Evolutionary conservation across 108 stramenopile genomes (phyloP), one percentile per base, ranked within the genome.

Genomic region (Fistulifera solaris): DNA sequence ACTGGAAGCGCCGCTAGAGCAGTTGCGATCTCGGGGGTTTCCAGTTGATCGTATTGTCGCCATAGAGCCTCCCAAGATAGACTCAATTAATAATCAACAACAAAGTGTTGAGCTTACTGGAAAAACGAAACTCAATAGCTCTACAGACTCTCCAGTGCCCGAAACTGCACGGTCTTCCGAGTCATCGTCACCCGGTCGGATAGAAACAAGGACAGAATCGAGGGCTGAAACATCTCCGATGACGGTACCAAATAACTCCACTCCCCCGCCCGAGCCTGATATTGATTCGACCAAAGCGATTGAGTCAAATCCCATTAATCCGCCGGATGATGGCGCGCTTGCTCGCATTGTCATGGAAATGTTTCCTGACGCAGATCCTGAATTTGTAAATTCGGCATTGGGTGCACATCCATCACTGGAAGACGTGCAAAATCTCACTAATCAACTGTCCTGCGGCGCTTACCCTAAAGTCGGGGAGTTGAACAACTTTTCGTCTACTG

Each of bases 11-110:
- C 77, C 86, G 0, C 55, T 87, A 0, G 77, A 81, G 17, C 78
- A 80, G 38, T 65, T 87, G 4, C 66, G 80, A 38, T 67, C 66
- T 17, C 39, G 86, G 52, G 86, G 86, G 0, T 87, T 87, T 27
- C 81, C 86, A 8, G 82, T 84, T 15, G 86, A 87, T 56, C 55
- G 85, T 26, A 75, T 87, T 42, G 54, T 85, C 23, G 59, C 73
- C 25, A 71, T 77, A 13, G 65, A 58, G 50, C 28, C 44, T 58
- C 12, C 58, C 40, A 22, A 59, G 19, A 40, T 59, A 47, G 27
- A 2, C 22, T n/a, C 23, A 47, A 5, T 65, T 22, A 40, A 52
- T 40, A 6, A 11, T 21, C 16, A 48, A 28, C 40, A 24, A 25
- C 48, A 44, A 31, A 35, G 11, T 15, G 16, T 28, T 3, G 31